Evolutionary conservation across 2,329 filamentous ascomycete species (phyloP).

Genomic region (Aureobasidium sp.): DNA sequence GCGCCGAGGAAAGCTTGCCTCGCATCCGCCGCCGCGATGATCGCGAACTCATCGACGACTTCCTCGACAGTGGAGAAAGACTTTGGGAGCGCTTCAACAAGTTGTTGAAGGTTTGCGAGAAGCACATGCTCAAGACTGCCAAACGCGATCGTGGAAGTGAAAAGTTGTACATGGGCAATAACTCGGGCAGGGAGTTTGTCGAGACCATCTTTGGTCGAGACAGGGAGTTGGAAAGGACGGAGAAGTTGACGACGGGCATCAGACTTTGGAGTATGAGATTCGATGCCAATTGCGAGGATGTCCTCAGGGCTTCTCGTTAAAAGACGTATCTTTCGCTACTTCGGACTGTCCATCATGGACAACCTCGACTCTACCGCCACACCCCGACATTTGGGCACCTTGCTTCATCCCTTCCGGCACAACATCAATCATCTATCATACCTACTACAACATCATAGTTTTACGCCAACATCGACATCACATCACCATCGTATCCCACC

Average conservation of each 20-base stretch:
- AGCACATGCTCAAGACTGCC: slow-evolving; percentile 86
- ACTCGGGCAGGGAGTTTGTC: slow-evolving; percentile 89
- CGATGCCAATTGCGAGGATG: slow-evolving; percentile 90
- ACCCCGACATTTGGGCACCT: too few species aligned
- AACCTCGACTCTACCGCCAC: too few species aligned
- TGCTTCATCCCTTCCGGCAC: too few species aligned
- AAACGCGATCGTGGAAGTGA: slow-evolving; percentile 59
- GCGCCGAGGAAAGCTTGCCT: slow-evolving; percentile 68
- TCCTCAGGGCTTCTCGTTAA: slow-evolving; percentile 41
- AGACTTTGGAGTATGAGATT: slow-evolving; percentile 88
- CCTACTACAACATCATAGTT: too few species aligned
- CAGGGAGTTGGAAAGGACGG: slow-evolving; percentile 78
- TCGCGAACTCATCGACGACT: slow-evolving; percentile 77
- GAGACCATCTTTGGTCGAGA: slow-evolving; percentile 92
- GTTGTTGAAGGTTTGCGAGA: slow-evolving; percentile 83
- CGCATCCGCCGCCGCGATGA: slow-evolving; percentile 66
- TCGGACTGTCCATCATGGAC: too few species aligned
- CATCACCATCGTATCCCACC: too few species aligned
- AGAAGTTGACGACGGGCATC: slow-evolving; percentile 85
- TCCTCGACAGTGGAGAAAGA: slow-evolving; percentile 80
- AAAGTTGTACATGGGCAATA: slow-evolving; percentile 73
- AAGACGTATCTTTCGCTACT: too few species aligned
- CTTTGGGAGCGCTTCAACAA: slow-evolving; percentile 77
- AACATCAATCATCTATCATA: not conserved
- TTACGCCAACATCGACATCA: too few species aligned